phyloP scores from a whole-genome alignment of 768 basidiomycete species.

The Mycena rosella region DNA sequence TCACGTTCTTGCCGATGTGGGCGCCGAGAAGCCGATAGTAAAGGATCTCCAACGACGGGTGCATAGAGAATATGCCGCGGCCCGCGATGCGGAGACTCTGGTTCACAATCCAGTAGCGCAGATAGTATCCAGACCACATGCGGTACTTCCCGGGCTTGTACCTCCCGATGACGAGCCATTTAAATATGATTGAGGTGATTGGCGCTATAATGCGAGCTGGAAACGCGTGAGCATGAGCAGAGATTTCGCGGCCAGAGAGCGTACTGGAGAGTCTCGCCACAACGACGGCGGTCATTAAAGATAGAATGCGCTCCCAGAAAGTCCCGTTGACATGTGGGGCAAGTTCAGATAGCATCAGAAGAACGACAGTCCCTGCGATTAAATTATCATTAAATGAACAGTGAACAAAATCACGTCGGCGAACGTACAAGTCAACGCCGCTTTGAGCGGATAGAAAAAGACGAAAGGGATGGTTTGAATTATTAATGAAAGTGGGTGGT shows the following conservation, averaged over 20 bases:
- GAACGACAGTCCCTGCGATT: constrained; percentile 47
- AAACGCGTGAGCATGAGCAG: background rate
- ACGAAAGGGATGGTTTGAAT: constrained; percentile 57
- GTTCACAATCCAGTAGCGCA: constrained; percentile 33
- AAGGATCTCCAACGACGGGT: constrained; percentile 51
- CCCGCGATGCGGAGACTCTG: constrained; percentile 44
- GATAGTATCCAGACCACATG: constrained; percentile 43
- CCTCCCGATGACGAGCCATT: constrained; percentile 60
- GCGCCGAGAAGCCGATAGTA: constrained; percentile 63
- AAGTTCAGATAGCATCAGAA: constrained; percentile 53
- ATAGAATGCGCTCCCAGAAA: constrained; percentile 53
- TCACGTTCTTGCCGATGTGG: constrained; percentile 55
- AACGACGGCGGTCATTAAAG: constrained; percentile 50
- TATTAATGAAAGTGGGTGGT: constrained; percentile 54
- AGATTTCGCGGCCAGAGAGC: background rate
- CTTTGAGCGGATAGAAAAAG: constrained; percentile 60
- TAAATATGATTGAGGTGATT: constrained; percentile 56
- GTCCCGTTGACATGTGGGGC: constrained; percentile 42
- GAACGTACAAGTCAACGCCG: constrained; percentile 51
- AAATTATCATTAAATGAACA: background rate
- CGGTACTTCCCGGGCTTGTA: constrained; percentile 54
- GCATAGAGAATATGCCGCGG: constrained; percentile 55
- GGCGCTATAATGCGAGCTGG: constrained; percentile 51
- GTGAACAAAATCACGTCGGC: background rate
- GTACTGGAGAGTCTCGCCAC: constrained; percentile 46